Conservation (phyloP, 768 basidiomycete genomes). For the Panaeolus papilionaceus region DNA sequence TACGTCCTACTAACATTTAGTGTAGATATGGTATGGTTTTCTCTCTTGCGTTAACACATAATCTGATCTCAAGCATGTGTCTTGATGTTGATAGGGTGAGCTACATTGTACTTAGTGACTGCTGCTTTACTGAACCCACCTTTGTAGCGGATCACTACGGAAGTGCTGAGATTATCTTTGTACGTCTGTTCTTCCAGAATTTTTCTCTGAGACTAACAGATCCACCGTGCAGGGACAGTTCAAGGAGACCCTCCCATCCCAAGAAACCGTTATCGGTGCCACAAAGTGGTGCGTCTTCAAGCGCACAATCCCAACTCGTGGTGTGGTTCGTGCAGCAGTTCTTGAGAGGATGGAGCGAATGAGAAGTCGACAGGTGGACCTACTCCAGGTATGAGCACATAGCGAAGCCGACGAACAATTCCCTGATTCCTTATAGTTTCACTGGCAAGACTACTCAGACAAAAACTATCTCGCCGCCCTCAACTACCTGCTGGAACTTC, state of each 20-base stretch:
- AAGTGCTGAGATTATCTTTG: constrained; percentile 81
- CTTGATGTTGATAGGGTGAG: constrained; percentile 36
- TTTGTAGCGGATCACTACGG: constrained; percentile 85
- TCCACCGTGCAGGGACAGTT: constrained; percentile 68
- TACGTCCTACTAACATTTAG: constrained; percentile 4
- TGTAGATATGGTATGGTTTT: constrained; percentile 43
- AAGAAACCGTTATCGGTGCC: constrained; percentile 63
- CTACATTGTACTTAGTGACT: neutral
- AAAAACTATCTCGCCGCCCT: constrained; percentile 49
- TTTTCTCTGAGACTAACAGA: constrained; percentile 18
- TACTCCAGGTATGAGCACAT: constrained; percentile 64
- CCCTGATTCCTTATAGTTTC: constrained; percentile 56
- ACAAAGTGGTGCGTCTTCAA: constrained; percentile 91
- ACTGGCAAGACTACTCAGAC: constrained; percentile 77
- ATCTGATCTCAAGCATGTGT: neutral
- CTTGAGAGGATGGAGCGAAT: constrained; percentile 76
- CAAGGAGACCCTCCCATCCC: constrained; percentile 48
- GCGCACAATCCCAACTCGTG: constrained; percentile 52
- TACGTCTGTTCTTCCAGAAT: constrained; percentile 40
- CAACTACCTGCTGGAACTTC: constrained; percentile 63
- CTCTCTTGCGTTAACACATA: neutral
- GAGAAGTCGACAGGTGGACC: constrained; percentile 63
- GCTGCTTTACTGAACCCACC: neutral
- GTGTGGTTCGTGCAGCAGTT: constrained; percentile 65
- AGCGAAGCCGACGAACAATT: constrained; percentile 1